Evolutionary conservation across 108 stramenopile genomes (phyloP).

Genomic region (Skeletonema menzelii): DNA sequence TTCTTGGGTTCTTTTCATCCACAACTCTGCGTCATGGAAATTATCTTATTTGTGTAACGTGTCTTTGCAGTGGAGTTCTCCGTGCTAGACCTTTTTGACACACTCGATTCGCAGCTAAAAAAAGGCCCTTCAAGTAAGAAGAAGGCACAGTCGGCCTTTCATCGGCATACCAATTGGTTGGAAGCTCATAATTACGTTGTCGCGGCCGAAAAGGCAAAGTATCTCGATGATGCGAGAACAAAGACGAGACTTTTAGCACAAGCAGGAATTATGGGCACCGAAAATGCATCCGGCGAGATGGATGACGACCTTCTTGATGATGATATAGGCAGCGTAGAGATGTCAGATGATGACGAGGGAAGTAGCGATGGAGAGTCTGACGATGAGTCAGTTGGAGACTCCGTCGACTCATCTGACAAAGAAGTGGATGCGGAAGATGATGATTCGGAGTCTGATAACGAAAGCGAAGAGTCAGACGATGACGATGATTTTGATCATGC

Average conservation of each 20-base stretch:
- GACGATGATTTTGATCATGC: constrained; percentile 62
- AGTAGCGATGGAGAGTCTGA: constrained; percentile 38
- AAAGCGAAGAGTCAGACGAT: constrained; percentile 37
- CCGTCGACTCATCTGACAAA: constrained; percentile 33
- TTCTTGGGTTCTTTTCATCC: background rate
- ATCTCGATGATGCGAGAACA: constrained; percentile 34
- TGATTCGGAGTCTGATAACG: constrained; percentile 53
- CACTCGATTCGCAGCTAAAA: constrained; percentile 79
- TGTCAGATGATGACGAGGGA: constrained; percentile 52
- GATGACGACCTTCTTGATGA: constrained; percentile 44
- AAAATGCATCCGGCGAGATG: constrained; percentile 36
- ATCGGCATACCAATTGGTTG: constrained; percentile 71
- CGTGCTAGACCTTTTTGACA: constrained; percentile 90
- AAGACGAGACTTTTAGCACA: constrained; percentile 60
- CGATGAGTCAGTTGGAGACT: constrained; percentile 27
- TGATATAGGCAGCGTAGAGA: constrained; percentile 48
- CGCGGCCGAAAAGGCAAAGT: constrained; percentile 59
- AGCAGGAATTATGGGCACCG: constrained; percentile 53
- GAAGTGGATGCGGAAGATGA: constrained; percentile 55
- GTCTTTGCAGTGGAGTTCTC: constrained; percentile 74
- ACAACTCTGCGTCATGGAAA: background rate
- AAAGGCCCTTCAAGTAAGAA: constrained; percentile 35
- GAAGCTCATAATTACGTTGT: constrained; percentile 86
- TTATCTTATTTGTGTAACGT: background rate
- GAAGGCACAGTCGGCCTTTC: constrained; percentile 40